These are phyloP conservation scores for Aspergillus caelatus DNA, from an alignment of 2,329 filamentous ascomycete species.

Conservation along the genomic window DNA sequence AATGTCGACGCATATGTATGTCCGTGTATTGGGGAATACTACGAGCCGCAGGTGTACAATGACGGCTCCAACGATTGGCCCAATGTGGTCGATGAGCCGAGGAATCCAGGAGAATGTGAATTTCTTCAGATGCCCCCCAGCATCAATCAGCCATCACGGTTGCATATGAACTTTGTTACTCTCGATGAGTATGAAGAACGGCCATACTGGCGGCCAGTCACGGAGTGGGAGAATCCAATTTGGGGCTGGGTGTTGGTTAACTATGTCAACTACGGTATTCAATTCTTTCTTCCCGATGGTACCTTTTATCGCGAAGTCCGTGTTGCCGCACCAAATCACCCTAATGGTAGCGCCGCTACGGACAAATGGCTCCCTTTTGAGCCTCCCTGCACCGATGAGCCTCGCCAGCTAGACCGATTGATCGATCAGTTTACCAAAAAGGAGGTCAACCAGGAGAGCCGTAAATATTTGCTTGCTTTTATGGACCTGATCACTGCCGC, in stretches of 20 bases:
- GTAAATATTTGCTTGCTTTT: constrained; percentile 23
- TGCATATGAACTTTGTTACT: constrained; percentile 28
- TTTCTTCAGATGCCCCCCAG: constrained; percentile 11
- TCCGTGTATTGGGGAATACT: constrained; percentile 25
- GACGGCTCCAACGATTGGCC: neutral
- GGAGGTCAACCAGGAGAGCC: neutral
- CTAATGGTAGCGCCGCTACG: neutral
- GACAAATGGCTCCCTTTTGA: constrained; percentile 28
- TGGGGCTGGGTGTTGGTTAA: constrained; percentile 35
- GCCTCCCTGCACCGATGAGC: neutral
- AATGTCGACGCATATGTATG: constrained; percentile 7
- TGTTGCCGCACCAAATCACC: constrained; percentile 17
- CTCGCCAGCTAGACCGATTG: neutral
- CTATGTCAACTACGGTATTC: constrained; percentile 30
- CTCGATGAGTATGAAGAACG: neutral
- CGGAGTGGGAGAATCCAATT: constrained; percentile 29
- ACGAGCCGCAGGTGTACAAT: constrained; percentile 6
- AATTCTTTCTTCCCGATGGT: constrained; percentile 34
- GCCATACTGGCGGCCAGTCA: constrained; percentile 17
- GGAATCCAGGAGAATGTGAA: neutral
- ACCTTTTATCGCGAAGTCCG: constrained; percentile 34
- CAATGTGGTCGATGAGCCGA: neutral
- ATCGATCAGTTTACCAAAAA: neutral
- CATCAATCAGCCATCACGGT: constrained; percentile 32
- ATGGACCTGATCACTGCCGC: constrained; percentile 16